These are phyloP conservation scores for Nemania bipapillata DNA, from an alignment of 2,329 filamentous ascomycete genomes.

Conservation along the genomic window DNA sequence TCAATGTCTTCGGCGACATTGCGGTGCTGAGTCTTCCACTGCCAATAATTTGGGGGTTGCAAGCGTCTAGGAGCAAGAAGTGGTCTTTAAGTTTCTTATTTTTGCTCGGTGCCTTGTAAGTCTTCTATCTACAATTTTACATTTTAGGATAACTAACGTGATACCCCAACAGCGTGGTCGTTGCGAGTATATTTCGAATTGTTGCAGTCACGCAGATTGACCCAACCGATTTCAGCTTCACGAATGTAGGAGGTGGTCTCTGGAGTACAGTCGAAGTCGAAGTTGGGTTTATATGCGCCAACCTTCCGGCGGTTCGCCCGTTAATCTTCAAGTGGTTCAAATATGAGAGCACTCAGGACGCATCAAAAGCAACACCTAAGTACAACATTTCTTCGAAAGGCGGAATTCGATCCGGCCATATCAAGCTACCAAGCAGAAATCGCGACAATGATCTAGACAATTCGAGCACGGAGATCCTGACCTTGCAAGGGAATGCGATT, in stretches of 20 bases:
- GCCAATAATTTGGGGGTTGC: conserved; percentile 49
- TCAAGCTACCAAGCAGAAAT: conserved; percentile 42
- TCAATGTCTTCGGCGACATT: conserved; percentile 49
- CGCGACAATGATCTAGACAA: conserved; percentile 40
- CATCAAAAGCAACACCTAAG: conserved; percentile 39
- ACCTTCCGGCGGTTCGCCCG: conserved; percentile 45
- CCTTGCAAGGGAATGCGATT: conserved; percentile 35
- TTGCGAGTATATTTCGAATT: conserved; percentile 49
- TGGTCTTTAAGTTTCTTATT: conserved; percentile 50
- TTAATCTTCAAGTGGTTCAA: conserved; percentile 45
- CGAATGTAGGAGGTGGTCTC: conserved; percentile 46
- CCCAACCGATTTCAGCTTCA: conserved; percentile 45
- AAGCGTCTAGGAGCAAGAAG: conserved; percentile 48
- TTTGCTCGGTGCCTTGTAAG: conserved; percentile 50
- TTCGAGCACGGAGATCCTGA: conserved; percentile 46
- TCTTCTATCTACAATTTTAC: neutral
- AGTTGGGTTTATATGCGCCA: conserved; percentile 49
- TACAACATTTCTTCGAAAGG: conserved; percentile 45
- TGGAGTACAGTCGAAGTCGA: conserved; percentile 49
- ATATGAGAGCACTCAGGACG: conserved; percentile 32
- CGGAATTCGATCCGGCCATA: conserved; percentile 38
- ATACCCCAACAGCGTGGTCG: conserved; percentile 39
- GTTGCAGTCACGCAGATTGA: conserved; percentile 46
- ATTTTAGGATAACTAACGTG: conserved; percentile 28
- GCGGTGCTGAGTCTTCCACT: conserved; percentile 49